Conservation (phyloP, 805 yeast species). For the Peterozyma toletana region DNA sequence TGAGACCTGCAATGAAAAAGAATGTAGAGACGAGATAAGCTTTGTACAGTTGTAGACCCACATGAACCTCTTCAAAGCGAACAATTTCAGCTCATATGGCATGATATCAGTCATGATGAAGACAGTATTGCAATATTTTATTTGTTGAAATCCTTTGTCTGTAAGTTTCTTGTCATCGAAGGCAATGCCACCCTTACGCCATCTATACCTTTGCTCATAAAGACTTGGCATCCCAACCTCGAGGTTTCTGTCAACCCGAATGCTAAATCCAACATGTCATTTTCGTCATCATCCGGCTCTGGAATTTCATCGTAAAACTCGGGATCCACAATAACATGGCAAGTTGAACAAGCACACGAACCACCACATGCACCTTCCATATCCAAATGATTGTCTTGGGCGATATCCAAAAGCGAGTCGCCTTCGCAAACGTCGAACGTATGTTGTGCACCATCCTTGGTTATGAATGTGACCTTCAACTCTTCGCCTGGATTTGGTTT, state of each 20-base stretch:
- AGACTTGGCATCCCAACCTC: constrained; percentile 89
- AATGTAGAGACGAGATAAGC: too few relatives aligned
- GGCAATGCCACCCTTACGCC: constrained; percentile 95
- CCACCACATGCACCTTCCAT: constrained; percentile 99
- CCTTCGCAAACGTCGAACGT: constrained; percentile 87
- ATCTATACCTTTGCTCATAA: constrained; percentile 83
- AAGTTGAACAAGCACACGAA: constrained; percentile 97
- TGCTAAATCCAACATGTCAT: constrained; percentile 96
- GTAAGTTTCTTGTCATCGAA: constrained; percentile 93
- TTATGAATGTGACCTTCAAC: constrained; percentile 75
- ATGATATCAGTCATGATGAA: too few relatives aligned
- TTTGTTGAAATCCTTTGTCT: constrained; percentile 65
- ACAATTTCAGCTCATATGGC: too few relatives aligned
- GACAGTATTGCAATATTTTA: not conserved
- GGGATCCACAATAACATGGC: constrained; percentile 95
- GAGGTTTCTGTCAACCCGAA: constrained; percentile 97
- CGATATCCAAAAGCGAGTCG: constrained; percentile 86
- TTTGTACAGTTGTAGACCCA: too few relatives aligned
- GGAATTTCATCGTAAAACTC: constrained; percentile 85
- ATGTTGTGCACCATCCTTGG: constrained; percentile 83
- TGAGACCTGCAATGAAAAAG: too few relatives aligned
- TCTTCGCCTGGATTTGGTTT: constrained; percentile 94
- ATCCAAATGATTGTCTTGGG: constrained; percentile 87
- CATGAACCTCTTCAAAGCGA: too few relatives aligned
- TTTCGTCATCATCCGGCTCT: constrained; percentile 96